A percentile compares a stretch with the other conserved stretches of the same genome.
These are phyloP conservation scores for Neurospora terricola DNA, from an alignment of 495 filamentous ascomycete species.

Conservation along the genomic window DNA sequence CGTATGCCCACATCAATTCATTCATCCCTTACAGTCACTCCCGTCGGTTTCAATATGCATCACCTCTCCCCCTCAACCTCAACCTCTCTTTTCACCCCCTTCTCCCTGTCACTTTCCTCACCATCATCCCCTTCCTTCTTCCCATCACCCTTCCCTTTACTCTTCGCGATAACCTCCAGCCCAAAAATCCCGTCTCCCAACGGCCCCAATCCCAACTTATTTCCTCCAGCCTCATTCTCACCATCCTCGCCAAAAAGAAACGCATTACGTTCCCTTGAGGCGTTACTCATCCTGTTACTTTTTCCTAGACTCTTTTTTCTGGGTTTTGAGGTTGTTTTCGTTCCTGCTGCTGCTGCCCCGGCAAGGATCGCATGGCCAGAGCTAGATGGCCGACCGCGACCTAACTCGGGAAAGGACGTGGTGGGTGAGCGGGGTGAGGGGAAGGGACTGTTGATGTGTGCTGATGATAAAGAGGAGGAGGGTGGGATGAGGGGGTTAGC, in stretches of 20 bases:
- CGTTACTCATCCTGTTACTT: conserved; percentile 11
- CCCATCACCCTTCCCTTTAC: background rate
- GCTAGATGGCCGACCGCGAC: background rate
- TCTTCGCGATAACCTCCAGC: conserved; percentile 31
- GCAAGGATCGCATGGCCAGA: background rate
- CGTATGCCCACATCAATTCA: background rate
- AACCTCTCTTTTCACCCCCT: background rate
- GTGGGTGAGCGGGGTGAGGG: conserved; percentile 11
- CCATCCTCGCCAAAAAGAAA: conserved; percentile 42
- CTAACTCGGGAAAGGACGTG: background rate
- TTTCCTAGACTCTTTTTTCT: background rate
- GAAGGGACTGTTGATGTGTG: conserved; percentile 3
- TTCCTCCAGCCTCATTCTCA: conserved; percentile 21
- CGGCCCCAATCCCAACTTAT: conserved; percentile 3
- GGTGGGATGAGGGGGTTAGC: background rate
- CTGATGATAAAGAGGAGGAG: conserved; percentile 2
- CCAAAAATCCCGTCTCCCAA: conserved; percentile 36
- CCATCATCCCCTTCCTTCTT: background rate
- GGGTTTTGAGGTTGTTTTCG: conserved; percentile 9
- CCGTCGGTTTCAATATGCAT: too few species aligned
- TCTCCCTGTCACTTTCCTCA: background rate
- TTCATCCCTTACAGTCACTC: too few species aligned
- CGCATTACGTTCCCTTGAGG: conserved; percentile 41
- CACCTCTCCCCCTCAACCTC: background rate
- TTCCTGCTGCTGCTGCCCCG: conserved; percentile 17